These are phyloP conservation scores for Pythium volutum DNA, from an alignment of 352 stramenopile genomes.

Conservation along the genomic window DNA sequence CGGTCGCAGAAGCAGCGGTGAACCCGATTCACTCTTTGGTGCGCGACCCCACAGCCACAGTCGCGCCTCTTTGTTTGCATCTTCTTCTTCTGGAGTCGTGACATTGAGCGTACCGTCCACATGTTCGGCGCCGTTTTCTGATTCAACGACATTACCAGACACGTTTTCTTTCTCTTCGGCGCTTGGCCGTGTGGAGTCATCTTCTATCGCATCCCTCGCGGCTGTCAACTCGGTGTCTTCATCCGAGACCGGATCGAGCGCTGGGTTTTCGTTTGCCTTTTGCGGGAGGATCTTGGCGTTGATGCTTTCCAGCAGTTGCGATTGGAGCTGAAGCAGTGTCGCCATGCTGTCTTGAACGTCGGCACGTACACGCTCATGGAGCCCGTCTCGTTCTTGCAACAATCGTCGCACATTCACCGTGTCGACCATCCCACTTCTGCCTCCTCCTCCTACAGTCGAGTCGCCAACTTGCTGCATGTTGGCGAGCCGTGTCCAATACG, in stretches of 20 bases:
- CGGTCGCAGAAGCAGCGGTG: conserved; percentile 57
- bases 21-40: conserved; percentile 48
- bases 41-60: conserved; percentile 73
- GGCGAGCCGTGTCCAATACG: conserved; percentile 64
- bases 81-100: conserved; percentile 11
- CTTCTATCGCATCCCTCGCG: conserved; percentile 1
- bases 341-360: conserved; percentile 59
- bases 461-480: conserved; percentile 19
- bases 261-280: neutral
- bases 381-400: conserved; percentile 44
- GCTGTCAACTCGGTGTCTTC: conserved; percentile 7
- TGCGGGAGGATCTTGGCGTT: conserved; percentile 8
- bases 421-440: conserved; percentile 6
- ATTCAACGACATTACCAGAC: conserved; percentile 1
- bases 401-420: conserved; percentile 40
- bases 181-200: neutral
- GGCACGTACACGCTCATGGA: conserved; percentile 37
- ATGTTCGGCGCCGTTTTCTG: neutral
- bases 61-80: neutral
- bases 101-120: neutral
- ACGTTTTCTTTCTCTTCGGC: conserved; percentile 1
- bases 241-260: neutral
- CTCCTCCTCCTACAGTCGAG: neutral
- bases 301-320: conserved; percentile 35
- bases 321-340: conserved; percentile 47